Percentiles rank a stretch among this genome's conserved stretches.
phyloP scores from a whole-genome alignment of 139 green algal genomes.

The Chlorella sp. region DNA sequence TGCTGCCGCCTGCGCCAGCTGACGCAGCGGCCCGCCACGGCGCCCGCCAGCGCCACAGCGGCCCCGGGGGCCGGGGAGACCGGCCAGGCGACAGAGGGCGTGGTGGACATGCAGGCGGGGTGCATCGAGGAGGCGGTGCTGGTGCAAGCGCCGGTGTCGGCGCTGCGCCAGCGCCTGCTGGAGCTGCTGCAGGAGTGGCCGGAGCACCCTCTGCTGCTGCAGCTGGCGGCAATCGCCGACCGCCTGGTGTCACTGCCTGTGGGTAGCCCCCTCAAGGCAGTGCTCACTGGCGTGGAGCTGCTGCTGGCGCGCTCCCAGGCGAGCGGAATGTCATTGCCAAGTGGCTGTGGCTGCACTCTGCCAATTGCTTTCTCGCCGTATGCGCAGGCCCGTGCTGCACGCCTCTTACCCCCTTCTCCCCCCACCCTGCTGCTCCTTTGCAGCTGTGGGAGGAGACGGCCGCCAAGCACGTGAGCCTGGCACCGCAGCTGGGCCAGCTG shows the following conservation, averaged over 20 bases:
- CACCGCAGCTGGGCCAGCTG: slow-evolving; percentile 61
- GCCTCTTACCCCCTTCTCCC: neutral
- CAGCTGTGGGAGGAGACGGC: slow-evolving; percentile 96
- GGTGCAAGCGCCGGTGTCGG: slow-evolving; percentile 66
- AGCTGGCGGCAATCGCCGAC: slow-evolving; percentile 80
- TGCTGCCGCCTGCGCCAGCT: slow-evolving; percentile 10
- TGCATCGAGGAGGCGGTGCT: slow-evolving; percentile 78
- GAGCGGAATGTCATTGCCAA: neutral
- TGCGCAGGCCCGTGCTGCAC: neutral
- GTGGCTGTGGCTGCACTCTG: too few relatives aligned
- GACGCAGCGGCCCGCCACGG: slow-evolving; percentile 5
- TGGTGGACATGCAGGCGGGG: slow-evolving; percentile 70
- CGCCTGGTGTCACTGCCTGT: slow-evolving; percentile 78
- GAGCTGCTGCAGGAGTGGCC: slow-evolving; percentile 91
- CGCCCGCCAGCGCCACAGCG: neutral
- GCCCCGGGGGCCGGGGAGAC: too few relatives aligned
- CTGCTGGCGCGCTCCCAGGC: slow-evolving; percentile 80
- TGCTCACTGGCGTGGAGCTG: slow-evolving; percentile 93
- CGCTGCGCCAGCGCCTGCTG: slow-evolving; percentile 56
- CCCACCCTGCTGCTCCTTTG: neutral
- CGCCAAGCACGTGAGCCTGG: slow-evolving; percentile 82
- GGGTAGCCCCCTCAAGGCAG: slow-evolving; percentile 74
- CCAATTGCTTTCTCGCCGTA: too few relatives aligned
- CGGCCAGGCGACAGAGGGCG: too few relatives aligned
- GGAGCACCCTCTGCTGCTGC: slow-evolving; percentile 86